Evolutionary conservation across 1,284 basidiomycete species (phyloP), one percentile per base, ranked within the genome.

Genomic region (Microbotryum lychnidis-dioicae): DNA sequence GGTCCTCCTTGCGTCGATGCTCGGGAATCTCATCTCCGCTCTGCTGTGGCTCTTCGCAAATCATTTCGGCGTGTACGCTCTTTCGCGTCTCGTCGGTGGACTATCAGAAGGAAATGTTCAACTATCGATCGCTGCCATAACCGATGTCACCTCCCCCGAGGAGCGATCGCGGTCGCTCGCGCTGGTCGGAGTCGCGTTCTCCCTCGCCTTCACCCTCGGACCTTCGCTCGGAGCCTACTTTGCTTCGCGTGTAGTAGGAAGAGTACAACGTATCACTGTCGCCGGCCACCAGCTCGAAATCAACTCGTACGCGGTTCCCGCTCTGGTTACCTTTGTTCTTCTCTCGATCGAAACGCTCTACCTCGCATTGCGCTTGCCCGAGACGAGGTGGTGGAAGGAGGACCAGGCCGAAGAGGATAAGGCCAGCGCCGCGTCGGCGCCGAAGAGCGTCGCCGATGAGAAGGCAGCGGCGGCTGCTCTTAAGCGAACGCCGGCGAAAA

Each of bases 151-250:
- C 0, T 82, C 85, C 1, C 81, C 87, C 4, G 80, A 81, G 29
- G 50, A 55, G 18, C 53, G 70, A 16, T 58, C 88, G 6, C 87
- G 83, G 72, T 85, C 87, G 8, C 82, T 96, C n/a, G 87, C 91
- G 1, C 82, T 92, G 64, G 87, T 96, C 53, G 91, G 92, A 20
- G 89, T 94, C 57, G 91, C 92, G 1, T 96, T 96, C 72, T 88
- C 89, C 9, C 85, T 94, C 55, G 91, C 89, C 73, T 94, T 94
- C 21, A 77, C 75, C n/a, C 66, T 77, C 83, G 87, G 14, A 83
- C 86, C 48, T 77, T 79, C 25, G 83, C 85, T n/a, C 75, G 85
- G 37, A 53, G 62, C 78, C 18, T 78, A 76, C 70, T 76, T 79
- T 60, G 76, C 77, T 14, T 73, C 75, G 6, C 71, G 70, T 6